Conservation (phyloP, 1,139 yeast genomes). For the Geotrichum cucujoidarum region DNA sequence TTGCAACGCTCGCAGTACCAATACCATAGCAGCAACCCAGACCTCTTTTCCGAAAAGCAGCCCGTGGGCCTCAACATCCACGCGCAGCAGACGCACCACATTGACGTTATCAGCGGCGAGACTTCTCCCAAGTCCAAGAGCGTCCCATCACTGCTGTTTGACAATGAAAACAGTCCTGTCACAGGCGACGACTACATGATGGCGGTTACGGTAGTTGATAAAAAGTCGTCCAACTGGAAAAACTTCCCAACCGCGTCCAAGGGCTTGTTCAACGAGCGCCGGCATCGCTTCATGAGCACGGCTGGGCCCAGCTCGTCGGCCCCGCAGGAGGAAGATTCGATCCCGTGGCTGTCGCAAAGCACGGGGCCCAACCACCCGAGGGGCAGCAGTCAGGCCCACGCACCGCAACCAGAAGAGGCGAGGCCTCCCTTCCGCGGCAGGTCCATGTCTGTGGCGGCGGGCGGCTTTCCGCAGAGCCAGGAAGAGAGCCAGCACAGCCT, state of each 20-base stretch:
- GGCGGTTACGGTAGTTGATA: not conserved
- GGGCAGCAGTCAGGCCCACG: no score
- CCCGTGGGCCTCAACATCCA: not conserved
- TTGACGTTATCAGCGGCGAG: not conserved
- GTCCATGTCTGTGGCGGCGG: no score
- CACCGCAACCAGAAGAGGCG: no score
- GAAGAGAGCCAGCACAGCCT: no score
- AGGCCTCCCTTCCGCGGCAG: no score
- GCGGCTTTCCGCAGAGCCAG: no score
- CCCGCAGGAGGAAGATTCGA: not conserved
- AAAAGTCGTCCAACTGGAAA: not conserved
- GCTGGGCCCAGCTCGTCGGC: not conserved
- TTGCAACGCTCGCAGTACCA: not conserved
- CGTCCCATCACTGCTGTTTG: conserved; percentile 8
- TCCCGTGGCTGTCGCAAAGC: not conserved
- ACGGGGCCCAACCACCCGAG: no score
- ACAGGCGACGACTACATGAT: not conserved
- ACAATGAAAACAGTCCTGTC: not conserved
- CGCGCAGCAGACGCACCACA: not conserved
- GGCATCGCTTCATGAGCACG: conserved; percentile 3
- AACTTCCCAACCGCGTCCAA: not conserved
- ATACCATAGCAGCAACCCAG: conserved; percentile 5
- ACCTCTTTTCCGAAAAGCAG: conserved; percentile 2
- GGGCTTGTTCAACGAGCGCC: not conserved
- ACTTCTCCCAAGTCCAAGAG: conserved; percentile 10